Evolutionary conservation across 2,329 filamentous ascomycete species (phyloP).

Genomic region (Diaporthe velutina): DNA sequence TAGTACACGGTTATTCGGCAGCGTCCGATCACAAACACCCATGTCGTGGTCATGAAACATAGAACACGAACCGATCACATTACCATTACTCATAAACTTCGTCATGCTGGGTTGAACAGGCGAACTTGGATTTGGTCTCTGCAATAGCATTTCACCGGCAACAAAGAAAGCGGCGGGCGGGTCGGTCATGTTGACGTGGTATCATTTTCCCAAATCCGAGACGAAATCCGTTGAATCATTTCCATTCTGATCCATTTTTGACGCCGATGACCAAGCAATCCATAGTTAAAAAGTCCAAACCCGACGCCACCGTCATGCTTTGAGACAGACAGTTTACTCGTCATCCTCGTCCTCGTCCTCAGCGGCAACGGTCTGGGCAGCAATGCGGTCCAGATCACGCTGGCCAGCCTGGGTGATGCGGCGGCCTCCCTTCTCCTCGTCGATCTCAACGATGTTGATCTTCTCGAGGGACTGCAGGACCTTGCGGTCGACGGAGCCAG

Average conservation of each 20-base stretch:
- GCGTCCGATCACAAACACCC: not conserved
- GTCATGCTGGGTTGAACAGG: conserved; percentile 14
- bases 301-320: conserved; percentile 31
- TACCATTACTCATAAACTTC: not conserved
- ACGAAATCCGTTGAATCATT: conserved; percentile 36
- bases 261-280: conserved; percentile 39
- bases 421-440: conserved; percentile 98
- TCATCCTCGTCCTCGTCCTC: conserved; percentile 78
- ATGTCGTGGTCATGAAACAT: not conserved
- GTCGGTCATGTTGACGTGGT: conserved; percentile 39
- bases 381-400: conserved; percentile 98
- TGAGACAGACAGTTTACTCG: conserved; percentile 64
- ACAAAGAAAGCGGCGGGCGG: conserved; percentile 20
- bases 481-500: conserved; percentile 96
- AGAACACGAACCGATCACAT: not conserved
- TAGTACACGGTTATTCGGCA: not conserved
- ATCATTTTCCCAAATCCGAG: conserved; percentile 41
- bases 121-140: conserved; percentile 28
- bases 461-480: conserved; percentile 98
- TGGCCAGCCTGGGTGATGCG: conserved; percentile 98
- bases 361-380: conserved; percentile 82
- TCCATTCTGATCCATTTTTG: conserved; percentile 39
- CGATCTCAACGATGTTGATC: conserved; percentile 97
- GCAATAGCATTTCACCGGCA: conserved; percentile 31
- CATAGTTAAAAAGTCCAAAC: conserved; percentile 32